These are phyloP conservation scores for Neodidymelliopsis sp. DNA, from an alignment of 2,329 filamentous ascomycete genomes.

Conservation along the genomic window DNA sequence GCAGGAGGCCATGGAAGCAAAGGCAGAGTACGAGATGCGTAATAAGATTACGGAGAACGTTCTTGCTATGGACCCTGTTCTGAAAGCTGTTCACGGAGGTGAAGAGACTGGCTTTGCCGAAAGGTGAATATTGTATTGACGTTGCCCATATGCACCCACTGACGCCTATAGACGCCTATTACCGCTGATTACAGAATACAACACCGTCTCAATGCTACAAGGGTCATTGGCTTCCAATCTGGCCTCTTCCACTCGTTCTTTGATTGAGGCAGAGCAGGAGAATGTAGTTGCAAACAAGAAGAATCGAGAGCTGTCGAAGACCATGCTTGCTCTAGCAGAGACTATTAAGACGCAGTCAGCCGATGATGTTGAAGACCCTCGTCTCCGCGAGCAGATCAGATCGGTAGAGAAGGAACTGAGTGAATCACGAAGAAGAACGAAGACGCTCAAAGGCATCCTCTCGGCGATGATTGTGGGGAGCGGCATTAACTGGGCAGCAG, in stretches of 20 bases:
- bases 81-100: slow-evolving; percentile 78
- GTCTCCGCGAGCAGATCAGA: slow-evolving; percentile 63
- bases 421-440: slow-evolving; percentile 71
- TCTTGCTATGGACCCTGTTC: slow-evolving; percentile 74
- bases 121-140: slow-evolving; percentile 59
- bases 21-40: slow-evolving; percentile 72
- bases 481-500: slow-evolving; percentile 80
- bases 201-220: slow-evolving; percentile 69
- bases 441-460: slow-evolving; percentile 78
- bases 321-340: slow-evolving; percentile 69
- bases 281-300: slow-evolving; percentile 63
- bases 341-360: slow-evolving; percentile 62
- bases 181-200: slow-evolving; percentile 71
- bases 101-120: slow-evolving; percentile 71
- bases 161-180: slow-evolving; percentile 65
- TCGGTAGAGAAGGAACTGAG: slow-evolving; percentile 67
- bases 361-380: slow-evolving; percentile 62
- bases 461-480: slow-evolving; percentile 81
- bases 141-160: slow-evolving; percentile 10
- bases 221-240: slow-evolving; percentile 66
- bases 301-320: slow-evolving; percentile 69
- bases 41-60: slow-evolving; percentile 74
- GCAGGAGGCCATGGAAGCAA: slow-evolving; percentile 72
- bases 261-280: slow-evolving; percentile 66
- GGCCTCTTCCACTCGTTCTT: slow-evolving; percentile 58